These are phyloP conservation scores for Boletus vermiculosoides DNA, from an alignment of 768 basidiomycete genomes.

Conservation along the genomic window DNA sequence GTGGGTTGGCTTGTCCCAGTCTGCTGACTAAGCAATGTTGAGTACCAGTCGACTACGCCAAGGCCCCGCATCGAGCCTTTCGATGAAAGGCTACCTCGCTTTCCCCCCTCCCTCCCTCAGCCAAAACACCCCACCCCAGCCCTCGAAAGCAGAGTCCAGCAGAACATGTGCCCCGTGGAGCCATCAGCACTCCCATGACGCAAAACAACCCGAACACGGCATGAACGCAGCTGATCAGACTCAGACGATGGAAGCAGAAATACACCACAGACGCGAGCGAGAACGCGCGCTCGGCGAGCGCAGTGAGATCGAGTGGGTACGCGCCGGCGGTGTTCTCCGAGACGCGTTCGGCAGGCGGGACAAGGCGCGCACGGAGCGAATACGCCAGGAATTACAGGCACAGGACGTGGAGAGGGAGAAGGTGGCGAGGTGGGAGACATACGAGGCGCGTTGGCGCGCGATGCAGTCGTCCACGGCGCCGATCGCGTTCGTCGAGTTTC, in stretches of 20 bases:
- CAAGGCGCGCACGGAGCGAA: slow-evolving; percentile 45
- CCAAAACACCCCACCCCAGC: not conserved
- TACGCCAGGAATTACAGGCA: slow-evolving; percentile 47
- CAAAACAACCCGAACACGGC: not conserved
- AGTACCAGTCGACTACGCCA: too few species aligned
- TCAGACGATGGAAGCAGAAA: slow-evolving; percentile 14
- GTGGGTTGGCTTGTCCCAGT: too few species aligned
- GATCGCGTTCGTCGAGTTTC: slow-evolving; percentile 52
- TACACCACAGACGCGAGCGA: slow-evolving; percentile 21
- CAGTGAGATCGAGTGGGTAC: slow-evolving; percentile 61
- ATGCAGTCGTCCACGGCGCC: slow-evolving; percentile 32
- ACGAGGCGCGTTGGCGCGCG: slow-evolving; percentile 51
- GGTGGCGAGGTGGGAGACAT: slow-evolving; percentile 47
- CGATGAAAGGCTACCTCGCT: slow-evolving; percentile 27
- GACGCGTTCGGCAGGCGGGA: slow-evolving; percentile 51
- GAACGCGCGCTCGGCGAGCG: slow-evolving; percentile 44
- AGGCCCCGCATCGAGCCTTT: not conserved
- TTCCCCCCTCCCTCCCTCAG: slow-evolving; percentile 16
- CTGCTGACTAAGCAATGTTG: too few species aligned
- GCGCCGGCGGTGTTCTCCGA: slow-evolving; percentile 54
- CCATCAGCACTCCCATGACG: not conserved
- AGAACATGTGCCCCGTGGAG: slow-evolving; percentile 1
- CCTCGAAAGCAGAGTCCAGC: not conserved
- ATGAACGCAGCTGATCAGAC: not conserved
- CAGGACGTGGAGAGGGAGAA: slow-evolving; percentile 42